phyloP scores from a whole-genome alignment of 495 filamentous ascomycete species.

The Tuber calosporum region DNA sequence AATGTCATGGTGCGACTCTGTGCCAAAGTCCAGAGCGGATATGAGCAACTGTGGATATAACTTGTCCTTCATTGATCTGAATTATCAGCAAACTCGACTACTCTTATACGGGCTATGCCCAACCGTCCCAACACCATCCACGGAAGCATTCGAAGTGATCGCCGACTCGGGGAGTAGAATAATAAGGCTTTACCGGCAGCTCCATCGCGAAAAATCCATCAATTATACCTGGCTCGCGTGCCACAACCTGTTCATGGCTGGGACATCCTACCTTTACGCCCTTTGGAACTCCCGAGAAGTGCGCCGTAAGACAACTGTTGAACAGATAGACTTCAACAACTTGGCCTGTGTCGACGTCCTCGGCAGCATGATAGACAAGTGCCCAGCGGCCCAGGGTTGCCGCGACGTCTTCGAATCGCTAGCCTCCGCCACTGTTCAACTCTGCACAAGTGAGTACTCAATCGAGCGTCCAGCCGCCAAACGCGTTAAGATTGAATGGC shows the following conservation, averaged over 20 bases:
- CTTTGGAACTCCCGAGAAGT: constrained; percentile 45
- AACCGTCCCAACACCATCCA: constrained; percentile 47
- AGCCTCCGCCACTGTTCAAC: constrained; percentile 27
- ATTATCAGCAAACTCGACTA: constrained; percentile 51
- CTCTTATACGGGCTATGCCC: constrained; percentile 50
- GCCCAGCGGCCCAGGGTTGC: constrained; percentile 48
- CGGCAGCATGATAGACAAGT: constrained; percentile 49
- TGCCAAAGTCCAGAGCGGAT: constrained; percentile 36
- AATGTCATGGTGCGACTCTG: constrained; percentile 25
- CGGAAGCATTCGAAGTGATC: constrained; percentile 47
- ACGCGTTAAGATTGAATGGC: constrained; percentile 46
- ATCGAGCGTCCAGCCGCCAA: constrained; percentile 46
- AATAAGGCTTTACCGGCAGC: constrained; percentile 50
- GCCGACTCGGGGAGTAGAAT: constrained; percentile 50
- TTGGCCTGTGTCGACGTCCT: constrained; percentile 49
- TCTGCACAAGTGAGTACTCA: constrained; percentile 26
- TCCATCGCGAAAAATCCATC: constrained; percentile 48
- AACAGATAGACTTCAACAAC: constrained; percentile 47
- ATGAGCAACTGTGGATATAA: constrained; percentile 44
- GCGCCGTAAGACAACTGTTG: constrained; percentile 47
- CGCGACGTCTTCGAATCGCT: constrained; percentile 44
- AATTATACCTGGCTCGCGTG: constrained; percentile 54
- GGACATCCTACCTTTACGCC: constrained; percentile 48
- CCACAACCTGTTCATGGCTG: constrained; percentile 51
- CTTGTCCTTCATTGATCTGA: constrained; percentile 49